Evolutionary conservation across 192 early-diverging fungal species (phyloP), one percentile per base, ranked within the genome.

Genomic region (Coemansia interrupta): DNA sequence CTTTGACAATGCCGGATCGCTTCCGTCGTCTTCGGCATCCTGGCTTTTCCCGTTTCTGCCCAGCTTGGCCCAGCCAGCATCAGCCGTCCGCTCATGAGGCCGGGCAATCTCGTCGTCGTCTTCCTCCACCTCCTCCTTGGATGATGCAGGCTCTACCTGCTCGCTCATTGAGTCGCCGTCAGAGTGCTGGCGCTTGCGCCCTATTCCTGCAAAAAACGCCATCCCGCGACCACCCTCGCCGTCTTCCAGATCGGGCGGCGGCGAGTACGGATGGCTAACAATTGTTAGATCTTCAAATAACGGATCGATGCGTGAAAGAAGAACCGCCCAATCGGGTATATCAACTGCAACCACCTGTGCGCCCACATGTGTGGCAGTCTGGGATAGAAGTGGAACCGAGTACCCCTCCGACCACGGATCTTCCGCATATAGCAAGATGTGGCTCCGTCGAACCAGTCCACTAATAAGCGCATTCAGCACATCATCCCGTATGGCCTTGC

Each of bases 381-480:
- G 38, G 3, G 53, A 29, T 15, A 79, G 47, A 3, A 79, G 57
- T 14, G 63, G 62, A 9, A 70, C 23, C 41, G 76, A 66, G 58
- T 72, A 79, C 8, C 66, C 76, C 54, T 79, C 76, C 10, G 70
- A 72, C 76, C 76, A 79, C 9, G 71, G 60, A 29, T 79, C 76
- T 26, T 73, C 71, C 2, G 70, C 59, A 48, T 79, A 79, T 28
- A 79, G 44, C 23, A 79, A 19, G 24, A 70, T 56, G 23, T 79
- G 76, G 60, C 60, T 79, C 11, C 48, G 66, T 9, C 67, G 76
- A 20, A 70, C 59, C 45, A 79, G 54, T 22, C 60, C 63, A 5
- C 57, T 60, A 14, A 66, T 32, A 2, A 79, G 51, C 13, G 66
- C 51, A 47, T 69, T 79, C 15, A 66, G 57, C 14, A 79, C 18